Evolutionary conservation across 129 eudicot species (phyloP).

Genomic region (Escallonia herrerae): DNA sequence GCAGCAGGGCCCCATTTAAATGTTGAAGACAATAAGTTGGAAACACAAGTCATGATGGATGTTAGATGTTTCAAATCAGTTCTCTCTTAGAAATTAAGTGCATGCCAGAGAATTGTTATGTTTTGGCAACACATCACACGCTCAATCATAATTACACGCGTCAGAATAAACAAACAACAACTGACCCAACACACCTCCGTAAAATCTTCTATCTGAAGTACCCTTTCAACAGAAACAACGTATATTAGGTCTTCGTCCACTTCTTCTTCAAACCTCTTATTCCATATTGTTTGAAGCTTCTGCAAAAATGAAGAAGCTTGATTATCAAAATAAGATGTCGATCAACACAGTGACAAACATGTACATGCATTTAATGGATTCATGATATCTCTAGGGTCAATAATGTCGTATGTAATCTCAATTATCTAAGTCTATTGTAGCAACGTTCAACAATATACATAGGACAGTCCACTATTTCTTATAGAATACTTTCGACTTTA

Average conservation of each 20-base stretch:
- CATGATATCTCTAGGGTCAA: no score
- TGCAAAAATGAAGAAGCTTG: conserved; percentile 22
- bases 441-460: no score
- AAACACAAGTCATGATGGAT: no score
- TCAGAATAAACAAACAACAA: conserved; percentile 4
- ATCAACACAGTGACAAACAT: conserved; percentile 4
- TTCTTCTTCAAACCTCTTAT: conserved; percentile 75
- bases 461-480: no score
- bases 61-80: no score
- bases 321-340: conserved; percentile 3
- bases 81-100: no score
- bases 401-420: no score
- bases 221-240: conserved; percentile 57
- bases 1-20: no score
- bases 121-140: neutral
- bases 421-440: no score
- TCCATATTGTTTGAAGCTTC: conserved; percentile 66
- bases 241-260: conserved; percentile 43
- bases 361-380: neutral
- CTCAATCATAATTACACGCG: neutral
- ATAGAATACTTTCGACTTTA: no score
- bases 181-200: conserved; percentile 49
- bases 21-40: no score
- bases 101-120: no score
- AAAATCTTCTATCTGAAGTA: conserved; percentile 82